Evolutionary conservation across 139 green algal species (phyloP).

Genomic region (Chlamydomonas asymmetrica): DNA sequence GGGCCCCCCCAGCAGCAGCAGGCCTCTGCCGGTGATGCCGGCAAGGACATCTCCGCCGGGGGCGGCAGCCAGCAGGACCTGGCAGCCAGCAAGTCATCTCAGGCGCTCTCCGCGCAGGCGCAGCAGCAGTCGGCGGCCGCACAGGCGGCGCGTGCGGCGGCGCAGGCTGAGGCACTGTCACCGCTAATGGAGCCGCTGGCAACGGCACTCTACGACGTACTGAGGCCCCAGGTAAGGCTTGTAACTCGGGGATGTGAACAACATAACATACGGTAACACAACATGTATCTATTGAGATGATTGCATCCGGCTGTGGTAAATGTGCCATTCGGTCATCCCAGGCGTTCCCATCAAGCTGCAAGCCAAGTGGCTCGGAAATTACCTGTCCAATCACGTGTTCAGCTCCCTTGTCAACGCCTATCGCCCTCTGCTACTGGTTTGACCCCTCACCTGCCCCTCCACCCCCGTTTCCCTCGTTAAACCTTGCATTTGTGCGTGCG

Average conservation of each 20-base stretch:
- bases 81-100: background rate
- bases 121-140: background rate
- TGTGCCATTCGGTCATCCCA: too few relatives aligned
- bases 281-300: too few relatives aligned
- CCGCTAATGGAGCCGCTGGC: constrained; percentile 85
- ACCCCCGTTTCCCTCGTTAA: background rate
- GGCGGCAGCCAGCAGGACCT: background rate
- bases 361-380: too few relatives aligned
- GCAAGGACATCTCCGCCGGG: background rate
- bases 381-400: too few relatives aligned
- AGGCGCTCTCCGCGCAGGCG: background rate
- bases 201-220: constrained; percentile 87
- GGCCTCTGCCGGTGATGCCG: background rate
- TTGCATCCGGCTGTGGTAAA: too few relatives aligned
- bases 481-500: background rate
- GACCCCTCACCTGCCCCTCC: too few relatives aligned
- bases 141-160: constrained; percentile 4
- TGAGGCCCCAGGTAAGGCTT: constrained; percentile 70
- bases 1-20: background rate
- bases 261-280: too few relatives aligned
- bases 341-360: too few relatives aligned
- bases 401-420: too few relatives aligned
- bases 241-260: too few relatives aligned
- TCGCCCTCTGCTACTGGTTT: too few relatives aligned
- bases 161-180: constrained; percentile 46